phyloP scores from a whole-genome alignment of 768 basidiomycete species.

The Stropharia rugosoannulata region DNA sequence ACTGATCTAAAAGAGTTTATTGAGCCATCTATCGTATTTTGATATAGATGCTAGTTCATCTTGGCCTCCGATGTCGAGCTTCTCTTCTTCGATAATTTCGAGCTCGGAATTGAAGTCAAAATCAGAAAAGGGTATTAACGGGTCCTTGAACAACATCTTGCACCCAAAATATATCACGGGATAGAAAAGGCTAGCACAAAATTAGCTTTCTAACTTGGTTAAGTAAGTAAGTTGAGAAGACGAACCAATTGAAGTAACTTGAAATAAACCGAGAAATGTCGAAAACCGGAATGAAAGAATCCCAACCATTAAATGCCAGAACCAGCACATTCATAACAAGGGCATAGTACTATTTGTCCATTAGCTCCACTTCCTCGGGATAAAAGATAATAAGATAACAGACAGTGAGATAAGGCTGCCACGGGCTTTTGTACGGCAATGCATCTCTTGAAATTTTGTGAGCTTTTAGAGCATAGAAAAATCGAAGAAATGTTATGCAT shows the following conservation, averaged over 20 bases:
- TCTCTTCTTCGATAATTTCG: conserved; percentile 15
- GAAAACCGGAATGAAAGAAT: conserved; percentile 25
- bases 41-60: not conserved
- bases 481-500: conserved; percentile 28
- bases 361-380: not conserved
- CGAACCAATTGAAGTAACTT: conserved; percentile 30
- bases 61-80: not conserved
- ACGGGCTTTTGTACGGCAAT: conserved; percentile 41
- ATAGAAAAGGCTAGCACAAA: conserved; percentile 21
- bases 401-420: conserved; percentile 44
- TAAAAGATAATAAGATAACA: conserved; percentile 1
- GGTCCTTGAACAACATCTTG: conserved; percentile 24
- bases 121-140: conserved; percentile 15
- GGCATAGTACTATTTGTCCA: conserved; percentile 22
- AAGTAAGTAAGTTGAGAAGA: not conserved
- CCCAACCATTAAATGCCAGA: conserved; percentile 28
- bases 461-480: conserved; percentile 25
- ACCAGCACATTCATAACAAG: conserved; percentile 26
- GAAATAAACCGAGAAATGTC: conserved; percentile 22
- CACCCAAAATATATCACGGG: conserved; percentile 24
- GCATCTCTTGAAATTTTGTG: conserved; percentile 29
- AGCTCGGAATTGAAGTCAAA: conserved; percentile 26
- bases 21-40: conserved; percentile 22
- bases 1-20: conserved; percentile 18
- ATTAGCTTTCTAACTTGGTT: not conserved